Evolutionary conservation across 257 asterid genomes (phyloP).

Genomic region (Linaria vulgaris): DNA sequence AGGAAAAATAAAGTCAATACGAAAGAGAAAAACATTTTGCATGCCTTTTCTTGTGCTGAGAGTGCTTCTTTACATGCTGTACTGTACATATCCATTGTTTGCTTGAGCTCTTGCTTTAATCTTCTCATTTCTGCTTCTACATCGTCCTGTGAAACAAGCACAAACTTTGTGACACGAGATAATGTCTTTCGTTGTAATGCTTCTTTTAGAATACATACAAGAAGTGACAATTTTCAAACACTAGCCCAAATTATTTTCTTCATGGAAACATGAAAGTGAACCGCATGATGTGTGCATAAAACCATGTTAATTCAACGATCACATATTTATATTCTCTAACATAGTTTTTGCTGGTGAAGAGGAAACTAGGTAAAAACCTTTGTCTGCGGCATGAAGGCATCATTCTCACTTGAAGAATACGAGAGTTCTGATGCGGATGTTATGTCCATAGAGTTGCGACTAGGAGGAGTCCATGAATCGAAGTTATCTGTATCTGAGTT

Average conservation of each 20-base stretch:
- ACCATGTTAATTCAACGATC: too few relatives aligned
- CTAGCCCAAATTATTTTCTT: too few relatives aligned
- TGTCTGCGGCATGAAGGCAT: slow-evolving; percentile 37
- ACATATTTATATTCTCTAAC: too few relatives aligned
- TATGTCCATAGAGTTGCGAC: slow-evolving; percentile 58
- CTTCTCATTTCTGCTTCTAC: slow-evolving; percentile 64
- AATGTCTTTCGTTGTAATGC: too few relatives aligned
- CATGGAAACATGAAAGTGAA: too few relatives aligned
- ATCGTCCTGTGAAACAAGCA: slow-evolving; percentile 36
- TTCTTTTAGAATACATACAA: too few relatives aligned
- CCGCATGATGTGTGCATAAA: too few relatives aligned
- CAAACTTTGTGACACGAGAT: background rate
- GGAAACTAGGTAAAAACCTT: slow-evolving; percentile 27
- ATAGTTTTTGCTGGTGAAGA: too few relatives aligned
- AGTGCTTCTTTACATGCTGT: slow-evolving; percentile 62
- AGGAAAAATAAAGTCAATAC: background rate
- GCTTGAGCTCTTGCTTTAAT: slow-evolving; percentile 58
- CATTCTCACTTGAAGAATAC: slow-evolving; percentile 41
- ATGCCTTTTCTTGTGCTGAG: slow-evolving; percentile 53
- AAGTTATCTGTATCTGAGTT: slow-evolving; percentile 56
- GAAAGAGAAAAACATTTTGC: background rate
- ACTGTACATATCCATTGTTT: slow-evolving; percentile 66
- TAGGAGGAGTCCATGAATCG: slow-evolving; percentile 37
- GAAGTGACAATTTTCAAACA: too few relatives aligned
- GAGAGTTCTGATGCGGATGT: slow-evolving; percentile 48